Percentiles rank a stretch among this genome's conserved stretches.
These are phyloP conservation scores for Starmerella stigmatis DNA, from an alignment of 805 yeast genomes.

Conservation along the genomic window DNA sequence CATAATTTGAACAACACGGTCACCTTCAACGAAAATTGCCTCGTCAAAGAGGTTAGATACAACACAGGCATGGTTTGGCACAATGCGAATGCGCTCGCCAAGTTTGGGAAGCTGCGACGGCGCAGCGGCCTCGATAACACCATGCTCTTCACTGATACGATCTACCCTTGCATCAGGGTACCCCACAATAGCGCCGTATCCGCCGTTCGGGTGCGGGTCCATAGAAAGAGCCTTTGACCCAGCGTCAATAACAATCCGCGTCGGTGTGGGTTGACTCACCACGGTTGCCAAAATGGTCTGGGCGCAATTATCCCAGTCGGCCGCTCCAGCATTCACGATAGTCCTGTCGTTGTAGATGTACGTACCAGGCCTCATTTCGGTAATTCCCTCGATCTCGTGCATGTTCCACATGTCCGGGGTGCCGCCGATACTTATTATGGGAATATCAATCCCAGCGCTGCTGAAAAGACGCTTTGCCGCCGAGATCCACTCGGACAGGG, in stretches of 20 bases:
- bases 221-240: slow-evolving; percentile 18
- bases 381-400: slow-evolving; percentile 12
- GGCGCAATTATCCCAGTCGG: slow-evolving; percentile 15
- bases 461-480: slow-evolving; percentile 7
- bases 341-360: slow-evolving; percentile 19
- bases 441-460: slow-evolving; percentile 4
- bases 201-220: slow-evolving; percentile 15
- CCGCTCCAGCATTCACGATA: slow-evolving; percentile 9
- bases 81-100: slow-evolving; percentile 14
- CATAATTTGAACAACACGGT: background rate
- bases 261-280: slow-evolving; percentile 17
- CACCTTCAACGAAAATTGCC: slow-evolving; percentile 10
- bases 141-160: slow-evolving; percentile 20
- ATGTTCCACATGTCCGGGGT: slow-evolving; percentile 20
- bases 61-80: slow-evolving; percentile 19
- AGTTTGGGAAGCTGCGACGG: slow-evolving; percentile 15
- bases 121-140: slow-evolving; percentile 18
- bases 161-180: slow-evolving; percentile 13
- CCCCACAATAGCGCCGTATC: slow-evolving; percentile 11
- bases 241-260: slow-evolving; percentile 18
- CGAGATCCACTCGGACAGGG: slow-evolving; percentile 11
- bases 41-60: slow-evolving; percentile 17
- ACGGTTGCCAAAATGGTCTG: slow-evolving; percentile 17
- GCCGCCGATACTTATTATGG: slow-evolving; percentile 16
- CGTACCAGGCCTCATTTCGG: slow-evolving; percentile 20